Base-by-base conservation (phyloP, 2,329 filamentous ascomycete species). In the Davidsoniella eucalypti region DNA sequence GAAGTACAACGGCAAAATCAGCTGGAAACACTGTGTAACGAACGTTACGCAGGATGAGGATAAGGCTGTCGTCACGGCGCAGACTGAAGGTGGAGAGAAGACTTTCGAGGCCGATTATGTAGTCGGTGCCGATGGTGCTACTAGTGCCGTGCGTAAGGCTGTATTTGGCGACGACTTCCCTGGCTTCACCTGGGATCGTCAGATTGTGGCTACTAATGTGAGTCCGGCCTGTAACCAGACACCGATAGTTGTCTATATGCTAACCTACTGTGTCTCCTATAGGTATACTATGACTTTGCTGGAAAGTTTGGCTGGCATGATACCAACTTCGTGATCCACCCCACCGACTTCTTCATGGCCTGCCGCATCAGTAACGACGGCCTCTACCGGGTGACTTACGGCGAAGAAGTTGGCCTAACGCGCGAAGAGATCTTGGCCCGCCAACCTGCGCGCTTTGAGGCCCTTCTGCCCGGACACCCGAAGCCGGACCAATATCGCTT, bases 311-410 rank as follows among this genome's bases (percentile, higher is more conserved):
- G 67, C 23, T 78, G 67, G 56, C 61, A 67, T 50, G 73, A 79
- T 55, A 69, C 69, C 10, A 78, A 78, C 58, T 80, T 80, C 59
- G 73, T 78, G 55, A 67, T 80, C 29, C 69, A 82, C 55, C 76
- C 76, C 0, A 70, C 75, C 18, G 67, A 82, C 57, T 80, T 74
- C 61, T 69, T 61, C 48, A 78, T 81, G 75, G 75, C 74, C 2
- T 76, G 77, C 2, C 70, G 67, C 40, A 74, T 82, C 54, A 75
- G 70, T 1, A 63, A 62, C 2, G 75, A 80, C 49, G 75, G 75
- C 0, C 61, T 82, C 8, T 82, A 77, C 64, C 71, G 78, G 12
- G 72, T 82, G 36, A 77, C 77, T 0, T 82, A 82, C 56, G 76
- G 75, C 48, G 78, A 82, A 55, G 63, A 62, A 0, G 64, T 69